These are phyloP conservation scores for Geoglossum glabrum DNA, from an alignment of 495 filamentous ascomycete species.

Conservation along the genomic window DNA sequence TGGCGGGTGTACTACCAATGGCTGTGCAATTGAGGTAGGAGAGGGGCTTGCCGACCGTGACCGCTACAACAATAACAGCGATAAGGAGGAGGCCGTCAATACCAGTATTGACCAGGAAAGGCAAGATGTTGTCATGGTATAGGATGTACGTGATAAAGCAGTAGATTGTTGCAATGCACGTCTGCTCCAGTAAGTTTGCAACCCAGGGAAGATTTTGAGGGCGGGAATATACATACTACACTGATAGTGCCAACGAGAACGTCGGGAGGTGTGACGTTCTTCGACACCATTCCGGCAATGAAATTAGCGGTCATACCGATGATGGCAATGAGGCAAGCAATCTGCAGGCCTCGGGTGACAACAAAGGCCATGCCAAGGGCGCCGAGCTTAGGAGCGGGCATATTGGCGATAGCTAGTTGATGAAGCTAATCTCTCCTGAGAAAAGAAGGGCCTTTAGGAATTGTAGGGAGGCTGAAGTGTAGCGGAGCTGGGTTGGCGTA, in stretches of 20 bases:
- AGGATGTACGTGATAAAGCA: conserved; percentile 53
- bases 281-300: conserved; percentile 52
- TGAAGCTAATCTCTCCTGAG: neutral
- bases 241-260: conserved; percentile 60
- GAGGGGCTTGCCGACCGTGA: conserved; percentile 61
- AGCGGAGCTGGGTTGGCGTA: neutral
- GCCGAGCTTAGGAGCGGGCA: conserved; percentile 38
- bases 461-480: neutral
- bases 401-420: conserved; percentile 11
- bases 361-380: conserved; percentile 64
- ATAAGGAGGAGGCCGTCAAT: conserved; percentile 48
- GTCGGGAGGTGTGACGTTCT: conserved; percentile 39
- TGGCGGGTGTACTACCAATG: conserved; percentile 21
- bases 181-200: conserved; percentile 24
- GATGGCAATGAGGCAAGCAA: conserved; percentile 50
- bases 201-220: neutral
- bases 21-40: conserved; percentile 53
- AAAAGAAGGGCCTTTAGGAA: conserved; percentile 1
- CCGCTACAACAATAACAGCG: conserved; percentile 47
- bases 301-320: conserved; percentile 72
- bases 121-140: conserved; percentile 54
- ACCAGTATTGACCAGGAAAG: conserved; percentile 43
- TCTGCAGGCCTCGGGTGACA: conserved; percentile 48
- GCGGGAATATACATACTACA: conserved; percentile 38
- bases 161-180: conserved; percentile 59